Evolutionary conservation across 805 yeast genomes (phyloP).

Genomic region (Lipomyces spencermartinsiae): DNA sequence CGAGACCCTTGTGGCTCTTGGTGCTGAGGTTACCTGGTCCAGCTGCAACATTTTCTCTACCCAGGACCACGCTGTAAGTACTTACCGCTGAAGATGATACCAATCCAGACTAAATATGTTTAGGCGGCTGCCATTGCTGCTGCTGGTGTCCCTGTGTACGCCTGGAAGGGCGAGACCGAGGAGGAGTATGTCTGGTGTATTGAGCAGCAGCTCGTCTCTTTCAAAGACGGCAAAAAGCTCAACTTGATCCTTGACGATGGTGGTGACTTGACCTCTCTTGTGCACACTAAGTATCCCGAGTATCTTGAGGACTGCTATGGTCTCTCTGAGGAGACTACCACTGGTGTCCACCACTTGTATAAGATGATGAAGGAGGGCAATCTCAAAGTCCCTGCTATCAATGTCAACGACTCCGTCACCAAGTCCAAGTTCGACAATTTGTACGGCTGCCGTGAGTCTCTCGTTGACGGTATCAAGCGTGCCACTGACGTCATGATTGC

Average conservation of each 20-base stretch:
- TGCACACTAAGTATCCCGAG: conserved; percentile 98
- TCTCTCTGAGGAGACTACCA: conserved; percentile 98
- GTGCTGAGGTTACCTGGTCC: conserved; percentile 99
- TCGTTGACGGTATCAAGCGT: conserved; percentile 98
- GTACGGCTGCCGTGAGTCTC: conserved; percentile 99
- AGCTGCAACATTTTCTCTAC: conserved; percentile 99
- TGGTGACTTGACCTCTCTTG: conserved; percentile 97
- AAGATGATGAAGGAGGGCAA: conserved; percentile 86
- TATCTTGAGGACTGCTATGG: conserved; percentile 95
- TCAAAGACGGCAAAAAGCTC: conserved; percentile 93
- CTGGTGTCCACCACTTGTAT: conserved; percentile 99
- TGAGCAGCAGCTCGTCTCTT: conserved; percentile 97
- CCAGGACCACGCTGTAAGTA: conserved; percentile 89
- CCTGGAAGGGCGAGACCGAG: conserved; percentile 99
- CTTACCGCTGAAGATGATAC: neutral
- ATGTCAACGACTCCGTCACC: conserved; percentile 98
- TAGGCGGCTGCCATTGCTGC: conserved; percentile 97
- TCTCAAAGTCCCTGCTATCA: conserved; percentile 98
- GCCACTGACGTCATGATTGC: conserved; percentile 99
- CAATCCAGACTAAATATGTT: neutral
- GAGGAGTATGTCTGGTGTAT: conserved; percentile 99
- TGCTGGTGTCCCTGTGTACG: conserved; percentile 97
- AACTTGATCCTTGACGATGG: conserved; percentile 98
- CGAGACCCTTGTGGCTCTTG: conserved; percentile 94
- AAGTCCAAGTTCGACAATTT: conserved; percentile 99